phyloP scores from a whole-genome alignment of 495 filamentous ascomycete genomes.

The Xylona heveae region DNA sequence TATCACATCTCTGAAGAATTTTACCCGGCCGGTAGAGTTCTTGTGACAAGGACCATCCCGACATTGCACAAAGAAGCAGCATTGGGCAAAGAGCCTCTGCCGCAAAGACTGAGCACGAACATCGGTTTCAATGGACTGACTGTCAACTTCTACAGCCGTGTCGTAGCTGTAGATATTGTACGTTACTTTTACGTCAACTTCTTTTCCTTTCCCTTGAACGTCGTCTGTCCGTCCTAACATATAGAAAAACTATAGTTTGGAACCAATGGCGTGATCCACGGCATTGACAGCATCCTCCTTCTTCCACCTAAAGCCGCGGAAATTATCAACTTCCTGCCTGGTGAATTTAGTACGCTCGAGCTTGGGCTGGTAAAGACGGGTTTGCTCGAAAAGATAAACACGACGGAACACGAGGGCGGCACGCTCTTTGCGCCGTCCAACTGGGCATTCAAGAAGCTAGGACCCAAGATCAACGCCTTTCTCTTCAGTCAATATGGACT shows the following conservation, averaged over 20 bases:
- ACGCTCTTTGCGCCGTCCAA: constrained; percentile 65
- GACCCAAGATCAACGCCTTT: constrained; percentile 48
- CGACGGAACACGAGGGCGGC: constrained; percentile 23
- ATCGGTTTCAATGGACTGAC: constrained; percentile 31
- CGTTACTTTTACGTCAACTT: constrained; percentile 7
- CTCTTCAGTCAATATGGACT: constrained; percentile 49
- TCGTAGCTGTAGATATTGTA: constrained; percentile 47
- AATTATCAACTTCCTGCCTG: constrained; percentile 44
- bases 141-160: constrained; percentile 50
- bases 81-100: constrained; percentile 28
- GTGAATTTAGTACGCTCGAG: constrained; percentile 53
- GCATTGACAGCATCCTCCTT: constrained; percentile 44
- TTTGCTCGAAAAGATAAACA: constrained; percentile 27
- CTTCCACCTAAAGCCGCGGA: constrained; percentile 41
- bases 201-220: background rate
- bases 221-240: constrained; percentile 1
- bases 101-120: constrained; percentile 47
- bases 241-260: constrained; percentile 20
- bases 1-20: constrained; percentile 51
- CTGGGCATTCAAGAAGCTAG: constrained; percentile 49
- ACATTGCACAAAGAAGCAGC: constrained; percentile 31
- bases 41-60: constrained; percentile 46
- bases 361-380: constrained; percentile 51
- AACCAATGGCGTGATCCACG: constrained; percentile 67
- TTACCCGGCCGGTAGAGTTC: constrained; percentile 34